phyloP scores from a whole-genome alignment of 495 filamentous ascomycete genomes.

The Penicillium malachiteum region DNA sequence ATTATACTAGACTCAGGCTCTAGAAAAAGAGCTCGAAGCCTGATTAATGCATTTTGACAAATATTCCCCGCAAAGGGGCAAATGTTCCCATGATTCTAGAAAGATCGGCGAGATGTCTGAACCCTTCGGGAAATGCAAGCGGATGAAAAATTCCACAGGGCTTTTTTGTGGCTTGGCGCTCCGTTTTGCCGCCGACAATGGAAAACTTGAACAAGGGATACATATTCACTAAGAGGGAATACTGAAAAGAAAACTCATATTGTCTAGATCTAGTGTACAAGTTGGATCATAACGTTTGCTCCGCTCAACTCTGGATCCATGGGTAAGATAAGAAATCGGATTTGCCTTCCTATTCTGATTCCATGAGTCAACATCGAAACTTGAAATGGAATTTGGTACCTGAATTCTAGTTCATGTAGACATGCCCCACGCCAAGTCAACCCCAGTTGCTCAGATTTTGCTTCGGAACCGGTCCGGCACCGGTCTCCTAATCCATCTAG shows the following conservation, averaged over 20 bases:
- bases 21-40: too few relatives aligned
- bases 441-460: neutral
- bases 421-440: neutral
- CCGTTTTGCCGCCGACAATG: neutral
- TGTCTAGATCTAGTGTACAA: neutral
- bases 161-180: neutral
- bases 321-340: neutral
- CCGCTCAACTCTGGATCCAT: too few relatives aligned
- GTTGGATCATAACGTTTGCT: neutral
- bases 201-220: neutral
- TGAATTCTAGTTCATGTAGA: neutral
- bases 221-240: neutral
- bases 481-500: neutral
- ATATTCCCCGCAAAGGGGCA: too few relatives aligned
- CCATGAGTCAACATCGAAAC: neutral
- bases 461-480: constrained; percentile 5
- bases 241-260: neutral
- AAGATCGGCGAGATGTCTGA: constrained; percentile 7
- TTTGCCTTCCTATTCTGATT: neutral
- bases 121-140: neutral
- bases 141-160: neutral
- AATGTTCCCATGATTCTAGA: too few relatives aligned
- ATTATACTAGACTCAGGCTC: too few relatives aligned
- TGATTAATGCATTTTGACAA: too few relatives aligned
- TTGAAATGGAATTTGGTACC: neutral